These are phyloP conservation scores for Luffa acutangula DNA, from an alignment of 306 rosid genomes.

Conservation along the genomic window DNA sequence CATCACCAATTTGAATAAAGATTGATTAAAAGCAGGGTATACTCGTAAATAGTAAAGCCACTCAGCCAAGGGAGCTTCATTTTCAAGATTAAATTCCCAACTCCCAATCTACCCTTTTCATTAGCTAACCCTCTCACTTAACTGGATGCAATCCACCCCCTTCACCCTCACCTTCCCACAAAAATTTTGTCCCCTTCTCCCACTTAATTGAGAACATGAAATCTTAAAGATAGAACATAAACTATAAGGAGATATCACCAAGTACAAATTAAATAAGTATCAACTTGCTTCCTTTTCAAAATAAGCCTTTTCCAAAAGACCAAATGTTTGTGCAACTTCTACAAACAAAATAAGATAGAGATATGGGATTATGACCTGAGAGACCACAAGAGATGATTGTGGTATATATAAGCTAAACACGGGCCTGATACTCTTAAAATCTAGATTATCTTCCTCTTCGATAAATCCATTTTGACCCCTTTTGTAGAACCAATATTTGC, in stretches of 20 bases:
- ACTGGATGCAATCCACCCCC: neutral
- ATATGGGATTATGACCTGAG: neutral
- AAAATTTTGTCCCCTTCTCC: neutral
- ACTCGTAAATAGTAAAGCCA: neutral
- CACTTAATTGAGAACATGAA: neutral
- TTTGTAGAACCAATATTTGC: neutral
- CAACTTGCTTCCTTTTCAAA: neutral
- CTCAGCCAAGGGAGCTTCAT: neutral
- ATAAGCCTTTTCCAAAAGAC: neutral
- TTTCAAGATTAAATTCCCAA: neutral
- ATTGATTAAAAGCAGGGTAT: neutral
- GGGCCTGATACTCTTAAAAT: too few species aligned
- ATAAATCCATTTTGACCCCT: too few species aligned
- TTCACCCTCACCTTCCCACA: neutral
- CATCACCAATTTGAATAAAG: neutral
- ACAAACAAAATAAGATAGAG: neutral
- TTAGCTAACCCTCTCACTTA: neutral
- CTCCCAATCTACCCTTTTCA: neutral
- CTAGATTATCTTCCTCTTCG: too few species aligned
- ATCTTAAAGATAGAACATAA: neutral
- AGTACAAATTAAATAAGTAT: neutral
- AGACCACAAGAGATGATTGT: neutral
- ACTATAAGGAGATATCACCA: neutral
- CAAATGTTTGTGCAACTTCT: neutral
- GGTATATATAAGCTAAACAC: too few species aligned